Evolutionary conservation across 306 rosid genomes (phyloP).

Genomic region (Prunus fruticosa): DNA sequence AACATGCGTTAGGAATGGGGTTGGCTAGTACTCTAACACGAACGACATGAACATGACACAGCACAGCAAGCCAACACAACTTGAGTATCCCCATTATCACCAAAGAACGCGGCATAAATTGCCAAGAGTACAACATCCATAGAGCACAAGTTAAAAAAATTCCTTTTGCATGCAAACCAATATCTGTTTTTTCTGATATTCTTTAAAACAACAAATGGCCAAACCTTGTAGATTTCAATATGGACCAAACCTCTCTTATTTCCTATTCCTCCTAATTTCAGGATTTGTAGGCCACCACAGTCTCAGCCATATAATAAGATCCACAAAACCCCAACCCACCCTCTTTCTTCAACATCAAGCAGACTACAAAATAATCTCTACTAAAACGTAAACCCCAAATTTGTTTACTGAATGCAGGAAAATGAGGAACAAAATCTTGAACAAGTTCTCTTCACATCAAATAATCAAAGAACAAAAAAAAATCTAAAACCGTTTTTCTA

Average conservation of each 20-base stretch:
- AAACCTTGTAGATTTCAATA: not conserved
- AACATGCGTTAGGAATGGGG: not conserved
- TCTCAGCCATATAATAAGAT: not conserved
- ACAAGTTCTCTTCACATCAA: not conserved
- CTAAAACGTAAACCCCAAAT: not conserved
- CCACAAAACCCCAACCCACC: not conserved
- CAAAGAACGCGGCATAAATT: not conserved
- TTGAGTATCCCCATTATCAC: not conserved
- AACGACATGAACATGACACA: not conserved
- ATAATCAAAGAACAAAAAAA: too few species aligned
- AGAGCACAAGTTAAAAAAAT: not conserved
- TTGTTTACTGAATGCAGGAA: not conserved
- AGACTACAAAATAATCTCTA: not conserved
- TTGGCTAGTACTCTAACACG: not conserved
- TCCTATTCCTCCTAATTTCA: not conserved
- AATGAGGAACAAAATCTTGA: not conserved
- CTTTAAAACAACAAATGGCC: not conserved
- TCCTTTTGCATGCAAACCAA: too few species aligned
- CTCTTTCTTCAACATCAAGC: not conserved
- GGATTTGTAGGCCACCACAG: not conserved
- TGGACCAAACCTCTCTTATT: not conserved
- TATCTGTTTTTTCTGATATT: not conserved
- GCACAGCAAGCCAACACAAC: not conserved
- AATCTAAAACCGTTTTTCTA: too few species aligned
- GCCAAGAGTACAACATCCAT: not conserved